Evolutionary conservation across 805 yeast species (phyloP), one percentile per base, ranked within the genome.

Genomic region (Spathaspora arborariae): DNA sequence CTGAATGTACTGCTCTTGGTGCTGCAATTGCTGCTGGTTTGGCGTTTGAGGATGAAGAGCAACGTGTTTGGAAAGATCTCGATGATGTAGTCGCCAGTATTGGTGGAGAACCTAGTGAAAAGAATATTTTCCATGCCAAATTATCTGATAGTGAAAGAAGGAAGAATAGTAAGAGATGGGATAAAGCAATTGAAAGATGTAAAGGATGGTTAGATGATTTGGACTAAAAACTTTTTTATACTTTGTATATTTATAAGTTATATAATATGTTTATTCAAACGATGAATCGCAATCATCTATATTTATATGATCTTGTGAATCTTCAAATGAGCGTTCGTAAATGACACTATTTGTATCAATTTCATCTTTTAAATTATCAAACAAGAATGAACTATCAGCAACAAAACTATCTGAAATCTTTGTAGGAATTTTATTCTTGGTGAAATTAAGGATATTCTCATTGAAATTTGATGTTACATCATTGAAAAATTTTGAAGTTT

Each of bases 11-110:
- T 4, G 97, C 97, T 0, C 76, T 91, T 51, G 98, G 98, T 22
- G 96, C 96, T 6, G 97, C 97, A 4, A 86, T 92, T 54, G 97
- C 97, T 22, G 96, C 98, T 2, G 96, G 97, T 10, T 70, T 90
- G 57, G 70, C 79, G 13, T 69, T 81, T 11, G 66, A 67, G 46
- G 65, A 70, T 50, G 67, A 60, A 45, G 55, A 72, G 20, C 80
- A 81, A 18, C 77, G 87, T 39, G 64, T 89, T 41, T 91, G 97
- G 96, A 75, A 74, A 47, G 79, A 81, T 54, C 69, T 90, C 51
- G 84, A 79, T 44, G 96, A 90, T 49, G 85, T 87, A 39, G 72
- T 66, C 49, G 65, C 60, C 5, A 59, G 65, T 40, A 62, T 80
- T 44, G 68, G 69, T 44, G 56, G 53, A 37, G 52, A 59, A 15